Percentiles rank a stretch among this genome's conserved stretches.
Conservation (phyloP, 1,139 yeast species). For the Yamadazyma friedrichii region DNA sequence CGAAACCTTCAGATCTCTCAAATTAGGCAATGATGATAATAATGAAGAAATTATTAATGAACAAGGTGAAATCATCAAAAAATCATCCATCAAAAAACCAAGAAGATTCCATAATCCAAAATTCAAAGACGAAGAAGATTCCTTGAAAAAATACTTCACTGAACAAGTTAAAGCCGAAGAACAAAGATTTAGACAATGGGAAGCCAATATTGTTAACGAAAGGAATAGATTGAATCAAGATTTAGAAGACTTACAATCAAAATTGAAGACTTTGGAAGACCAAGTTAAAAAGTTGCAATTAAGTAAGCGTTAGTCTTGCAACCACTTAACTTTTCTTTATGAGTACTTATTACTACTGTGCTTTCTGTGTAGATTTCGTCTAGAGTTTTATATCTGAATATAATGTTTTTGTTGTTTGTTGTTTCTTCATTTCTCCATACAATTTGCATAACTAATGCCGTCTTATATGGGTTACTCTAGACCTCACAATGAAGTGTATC, state of each 20-base stretch:
- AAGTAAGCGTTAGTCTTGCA: conserved; percentile 15
- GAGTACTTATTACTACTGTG: too few species aligned
- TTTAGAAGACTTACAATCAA: conserved; percentile 80
- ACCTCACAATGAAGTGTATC: too few species aligned
- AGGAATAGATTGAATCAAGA: conserved; percentile 93
- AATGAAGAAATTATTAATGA: conserved; percentile 36
- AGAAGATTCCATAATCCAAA: conserved; percentile 76
- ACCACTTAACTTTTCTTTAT: too few species aligned
- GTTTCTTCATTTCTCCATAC: too few species aligned
- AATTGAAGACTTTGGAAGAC: conserved; percentile 69
- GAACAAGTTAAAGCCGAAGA: conserved; percentile 98
- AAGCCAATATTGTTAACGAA: conserved; percentile 90
- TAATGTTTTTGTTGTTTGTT: background rate
- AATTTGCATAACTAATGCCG: too few species aligned
- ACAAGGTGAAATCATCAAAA: conserved; percentile 35
- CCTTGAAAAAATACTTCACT: conserved; percentile 91
- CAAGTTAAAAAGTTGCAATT: conserved; percentile 69
- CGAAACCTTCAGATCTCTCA: conserved; percentile 81
- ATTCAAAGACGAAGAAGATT: conserved; percentile 94
- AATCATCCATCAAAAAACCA: conserved; percentile 41
- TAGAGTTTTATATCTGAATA: too few species aligned
- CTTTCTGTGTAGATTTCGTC: background rate
- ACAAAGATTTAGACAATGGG: conserved; percentile 98
- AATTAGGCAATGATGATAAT: conserved; percentile 63
- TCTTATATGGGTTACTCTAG: too few species aligned